Evolutionary conservation across 179 eudicot genomes (phyloP), one percentile per base, ranked within the genome.

Genomic region (Beta corolliflora): DNA sequence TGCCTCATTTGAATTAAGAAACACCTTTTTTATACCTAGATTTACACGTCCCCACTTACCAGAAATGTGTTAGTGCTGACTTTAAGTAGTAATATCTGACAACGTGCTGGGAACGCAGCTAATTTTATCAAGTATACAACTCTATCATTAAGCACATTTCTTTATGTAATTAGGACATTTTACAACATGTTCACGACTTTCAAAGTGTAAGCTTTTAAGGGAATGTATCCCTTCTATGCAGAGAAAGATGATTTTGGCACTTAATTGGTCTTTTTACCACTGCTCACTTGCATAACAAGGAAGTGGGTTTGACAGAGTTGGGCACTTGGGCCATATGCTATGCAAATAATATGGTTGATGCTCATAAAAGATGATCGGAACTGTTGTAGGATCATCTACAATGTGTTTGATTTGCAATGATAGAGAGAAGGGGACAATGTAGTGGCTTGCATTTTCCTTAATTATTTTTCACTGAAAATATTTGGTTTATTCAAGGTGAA

Each of bases 91-190:
- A 55, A 3, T 23, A 54, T 65, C 83, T 54, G 75, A 68, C 83
- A 81, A 45, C 69, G 67, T 81, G 52, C 41, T 65, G 23, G 75
- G 16, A 21, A 58, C 80, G 83, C 61, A 75, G 55, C 59, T 75
- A n/a, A 68, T 75, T 36, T 36, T 31, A 66, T 55, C 74, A n/a
- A 44, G 53, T 76, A 45, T 45, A 19, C 59, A 46, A 58, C 63
- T 58, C 19, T 7, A 48, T 58, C 14, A 58, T 58, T 15, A 16
- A 16, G 63, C 1, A 58, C 18, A 16, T 58, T 13, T 14, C 52
- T 48, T 31, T 45, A 70, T 44, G 59, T 50, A 50, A 12, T 23
- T 53, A 67, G n/a, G 79, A 76, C 70, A 63, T 60, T 23, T 48
- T 77, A 59, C 59, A 61, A 77, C 71, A 77, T 77, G 79, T 67